Evolutionary conservation across 768 basidiomycete genomes (phyloP).

Genomic region (Suillus decipiens): DNA sequence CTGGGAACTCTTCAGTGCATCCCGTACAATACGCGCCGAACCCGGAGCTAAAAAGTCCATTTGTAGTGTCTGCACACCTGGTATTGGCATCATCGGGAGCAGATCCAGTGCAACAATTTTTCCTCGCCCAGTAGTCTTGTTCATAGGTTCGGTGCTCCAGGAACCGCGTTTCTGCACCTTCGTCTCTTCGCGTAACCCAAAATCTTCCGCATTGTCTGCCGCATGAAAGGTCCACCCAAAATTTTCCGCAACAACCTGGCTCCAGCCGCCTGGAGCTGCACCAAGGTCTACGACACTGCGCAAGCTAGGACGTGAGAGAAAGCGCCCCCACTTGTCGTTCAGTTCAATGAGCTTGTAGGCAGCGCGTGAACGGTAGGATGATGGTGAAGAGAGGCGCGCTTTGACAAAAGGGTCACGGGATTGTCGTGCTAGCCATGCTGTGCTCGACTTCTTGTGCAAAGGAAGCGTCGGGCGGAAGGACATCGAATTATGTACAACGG

Average conservation of each 20-base stretch:
- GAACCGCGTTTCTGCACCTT: constrained; percentile 6
- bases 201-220: neutral
- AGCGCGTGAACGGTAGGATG: constrained; percentile 76
- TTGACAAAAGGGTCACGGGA: constrained; percentile 71
- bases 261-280: constrained; percentile 94
- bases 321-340: constrained; percentile 52
- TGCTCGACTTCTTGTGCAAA: constrained; percentile 31
- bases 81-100: constrained; percentile 68
- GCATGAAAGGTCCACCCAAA: constrained; percentile 47
- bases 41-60: constrained; percentile 73
- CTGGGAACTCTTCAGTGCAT: constrained; percentile 32
- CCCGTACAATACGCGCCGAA: constrained; percentile 48
- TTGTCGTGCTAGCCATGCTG: constrained; percentile 74
- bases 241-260: constrained; percentile 73
- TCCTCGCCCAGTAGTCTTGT: constrained; percentile 22
- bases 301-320: constrained; percentile 55
- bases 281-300: constrained; percentile 82
- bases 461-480: constrained; percentile 39
- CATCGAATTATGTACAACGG: constrained; percentile 15
- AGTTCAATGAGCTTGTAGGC: constrained; percentile 93
- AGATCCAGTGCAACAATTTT: constrained; percentile 80
- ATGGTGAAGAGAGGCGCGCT: constrained; percentile 45
- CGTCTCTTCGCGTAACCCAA: constrained; percentile 4
- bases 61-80: constrained; percentile 70
- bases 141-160: constrained; percentile 28